Percentiles rank a stretch among this genome's conserved stretches.
phyloP scores from a whole-genome alignment of 2,329 filamentous ascomycete genomes.

The Fusarium temperatum region DNA sequence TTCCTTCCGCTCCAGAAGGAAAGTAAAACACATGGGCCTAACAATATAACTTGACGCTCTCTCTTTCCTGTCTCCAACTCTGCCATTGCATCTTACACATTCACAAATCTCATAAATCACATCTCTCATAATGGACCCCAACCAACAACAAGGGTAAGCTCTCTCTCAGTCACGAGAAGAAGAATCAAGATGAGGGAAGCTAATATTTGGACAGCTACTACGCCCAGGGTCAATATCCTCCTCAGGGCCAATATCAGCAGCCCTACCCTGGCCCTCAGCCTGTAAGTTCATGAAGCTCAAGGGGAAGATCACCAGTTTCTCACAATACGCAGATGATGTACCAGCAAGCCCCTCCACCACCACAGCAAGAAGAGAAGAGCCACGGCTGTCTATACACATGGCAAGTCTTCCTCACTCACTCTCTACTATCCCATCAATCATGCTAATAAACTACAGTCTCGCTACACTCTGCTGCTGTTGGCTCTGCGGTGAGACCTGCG shows the following conservation, averaged over 20 bases:
- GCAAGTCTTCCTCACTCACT: constrained; percentile 32
- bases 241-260: background rate
- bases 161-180: background rate
- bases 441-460: constrained; percentile 38
- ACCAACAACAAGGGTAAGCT: constrained; percentile 25
- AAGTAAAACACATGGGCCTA: background rate
- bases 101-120: background rate
- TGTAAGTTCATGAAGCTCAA: constrained; percentile 19
- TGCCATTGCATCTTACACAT: background rate
- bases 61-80: background rate
- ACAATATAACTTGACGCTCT: constrained; percentile 10
- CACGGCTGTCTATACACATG: constrained; percentile 54
- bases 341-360: constrained; percentile 45
- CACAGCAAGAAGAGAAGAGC: constrained; percentile 49
- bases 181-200: background rate
- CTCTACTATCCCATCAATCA: background rate
- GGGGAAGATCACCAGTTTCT: background rate
- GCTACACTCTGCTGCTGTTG: constrained; percentile 56
- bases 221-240: background rate
- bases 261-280: background rate
- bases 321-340: constrained; percentile 45
- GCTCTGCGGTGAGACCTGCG: constrained; percentile 55
- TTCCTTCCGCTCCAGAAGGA: background rate
- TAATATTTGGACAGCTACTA: constrained; percentile 22
- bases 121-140: constrained; percentile 24